These are phyloP conservation scores for Annulohypoxylon nitens DNA, from an alignment of 495 filamentous ascomycete genomes.

Conservation along the genomic window DNA sequence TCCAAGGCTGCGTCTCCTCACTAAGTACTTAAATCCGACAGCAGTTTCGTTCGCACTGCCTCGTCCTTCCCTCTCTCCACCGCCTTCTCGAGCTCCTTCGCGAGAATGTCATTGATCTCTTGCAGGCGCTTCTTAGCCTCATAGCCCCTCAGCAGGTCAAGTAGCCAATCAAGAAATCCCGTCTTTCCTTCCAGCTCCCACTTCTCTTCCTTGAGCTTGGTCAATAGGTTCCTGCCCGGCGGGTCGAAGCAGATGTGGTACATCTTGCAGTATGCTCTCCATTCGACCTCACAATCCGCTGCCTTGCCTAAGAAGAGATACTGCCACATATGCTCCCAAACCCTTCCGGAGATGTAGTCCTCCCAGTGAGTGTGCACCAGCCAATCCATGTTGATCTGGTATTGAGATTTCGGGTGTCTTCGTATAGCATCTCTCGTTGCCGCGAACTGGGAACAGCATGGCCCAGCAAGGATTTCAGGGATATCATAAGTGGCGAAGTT, in stretches of 20 bases:
- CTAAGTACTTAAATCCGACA: slow-evolving; percentile 36
- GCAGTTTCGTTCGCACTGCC: slow-evolving; percentile 31
- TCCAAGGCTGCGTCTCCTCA: slow-evolving; percentile 24
- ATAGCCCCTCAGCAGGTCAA: slow-evolving; percentile 26
- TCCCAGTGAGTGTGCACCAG: slow-evolving; percentile 70
- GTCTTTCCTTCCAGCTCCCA: slow-evolving; percentile 21
- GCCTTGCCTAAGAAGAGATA: slow-evolving; percentile 72
- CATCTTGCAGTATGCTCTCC: slow-evolving; percentile 52
- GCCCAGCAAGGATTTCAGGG: slow-evolving; percentile 66
- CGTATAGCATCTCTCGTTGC: slow-evolving; percentile 68
- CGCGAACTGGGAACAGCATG: slow-evolving; percentile 80
- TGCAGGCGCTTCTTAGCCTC: slow-evolving; percentile 31
- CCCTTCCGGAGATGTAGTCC: slow-evolving; percentile 76
- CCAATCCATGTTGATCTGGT: slow-evolving; percentile 76
- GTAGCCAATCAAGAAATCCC: slow-evolving; percentile 29
- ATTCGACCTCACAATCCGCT: slow-evolving; percentile 71
- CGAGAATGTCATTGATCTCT: slow-evolving; percentile 43
- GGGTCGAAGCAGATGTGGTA: slow-evolving; percentile 53
- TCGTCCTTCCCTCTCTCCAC: slow-evolving; percentile 42
- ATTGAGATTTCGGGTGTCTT: slow-evolving; percentile 70
- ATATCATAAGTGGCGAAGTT: slow-evolving; percentile 52
- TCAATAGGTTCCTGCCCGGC: slow-evolving; percentile 30
- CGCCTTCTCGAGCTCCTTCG: slow-evolving; percentile 36
- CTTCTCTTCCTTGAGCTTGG: slow-evolving; percentile 40
- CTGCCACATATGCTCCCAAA: slow-evolving; percentile 84